Base-by-base conservation (phyloP, 306 rosid species). In the Corylus avellana region DNA sequence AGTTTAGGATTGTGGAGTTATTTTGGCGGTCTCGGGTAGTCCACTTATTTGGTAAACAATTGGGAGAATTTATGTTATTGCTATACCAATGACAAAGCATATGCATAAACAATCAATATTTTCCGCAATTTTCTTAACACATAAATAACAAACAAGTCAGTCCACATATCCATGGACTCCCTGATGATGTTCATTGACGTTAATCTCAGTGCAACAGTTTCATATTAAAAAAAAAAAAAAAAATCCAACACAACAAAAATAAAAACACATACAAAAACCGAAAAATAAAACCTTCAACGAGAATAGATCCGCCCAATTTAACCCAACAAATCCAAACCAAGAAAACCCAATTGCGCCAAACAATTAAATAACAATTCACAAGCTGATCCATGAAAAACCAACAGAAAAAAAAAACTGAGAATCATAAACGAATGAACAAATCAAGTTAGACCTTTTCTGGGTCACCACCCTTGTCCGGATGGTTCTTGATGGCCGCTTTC, bases 381-480 rank as follows among this genome's bases (percentile, higher is more conserved):
- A 71, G 20, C 37, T 5, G 37, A 50, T 51, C 56, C 27, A n/a
- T n/a, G 3, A 77, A 12, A 17, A 67, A 58, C 13, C 7, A 5
- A 70, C 6, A 18, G 5, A 16, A 12, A 1, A 0, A 1, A 0
- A 7, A 7, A 55, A 12, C 1, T 2, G 4, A 13, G 12, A 47
- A 47, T 7, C 29, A 17, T 22, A 67, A 20, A 67, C 2, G 11
- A 62, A 35, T 1, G 35, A 1, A 0, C 9, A 42, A 37, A 14
- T 16, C 6, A 39, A 14, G 6, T 12, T 2, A 55, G 8, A 87
- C 91, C 87, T 88, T 88, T 42, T 88, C 91, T 1, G 89, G 87
- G 77, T 88, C 91, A 17, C 91, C 91, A 16, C 91, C 91, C 79
- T 88, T 88, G 63, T 88, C 89, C 1, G 89, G 87, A 54, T 88